Evolutionary conservation across 768 basidiomycete genomes (phyloP).

Genomic region (Naganishia antarctica): DNA sequence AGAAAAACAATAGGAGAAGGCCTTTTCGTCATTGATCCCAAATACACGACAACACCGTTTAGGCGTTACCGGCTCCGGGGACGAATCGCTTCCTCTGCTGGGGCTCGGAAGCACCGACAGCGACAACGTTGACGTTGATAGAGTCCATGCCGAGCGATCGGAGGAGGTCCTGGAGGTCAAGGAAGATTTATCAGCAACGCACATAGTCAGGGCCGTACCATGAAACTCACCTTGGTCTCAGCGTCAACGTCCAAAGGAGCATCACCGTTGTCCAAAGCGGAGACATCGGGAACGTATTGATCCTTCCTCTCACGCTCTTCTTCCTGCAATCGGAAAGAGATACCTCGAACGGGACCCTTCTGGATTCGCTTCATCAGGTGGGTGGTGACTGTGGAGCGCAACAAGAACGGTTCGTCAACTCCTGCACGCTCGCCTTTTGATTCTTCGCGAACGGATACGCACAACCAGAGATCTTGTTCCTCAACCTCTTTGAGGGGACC

Average conservation of each 20-base stretch:
- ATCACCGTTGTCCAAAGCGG: slow-evolving; percentile 77
- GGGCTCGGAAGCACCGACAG: slow-evolving; percentile 53
- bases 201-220: not conserved
- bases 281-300: slow-evolving; percentile 92
- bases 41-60: slow-evolving; percentile 2
- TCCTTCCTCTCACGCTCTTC: slow-evolving; percentile 99
- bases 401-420: not conserved
- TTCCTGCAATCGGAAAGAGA: slow-evolving; percentile 99
- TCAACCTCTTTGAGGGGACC: slow-evolving; percentile 95
- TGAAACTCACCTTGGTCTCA: slow-evolving; percentile 76
- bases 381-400: slow-evolving; percentile 64
- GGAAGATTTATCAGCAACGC: not conserved
- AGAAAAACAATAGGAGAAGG: not conserved
- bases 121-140: slow-evolving; percentile 69
- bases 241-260: slow-evolving; percentile 76
- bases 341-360: slow-evolving; percentile 94
- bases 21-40: slow-evolving; percentile 14
- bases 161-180: slow-evolving; percentile 66
- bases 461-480: slow-evolving; percentile 97
- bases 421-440: not conserved
- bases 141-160: slow-evolving; percentile 87
- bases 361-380: slow-evolving; percentile 99
- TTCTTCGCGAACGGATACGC: slow-evolving; percentile 26
- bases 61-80: slow-evolving; percentile 27
- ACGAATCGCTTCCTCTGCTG: slow-evolving; percentile 29